Evolutionary conservation across 352 stramenopile species (phyloP).

Genomic region (Halophytophthora polymorphica): DNA sequence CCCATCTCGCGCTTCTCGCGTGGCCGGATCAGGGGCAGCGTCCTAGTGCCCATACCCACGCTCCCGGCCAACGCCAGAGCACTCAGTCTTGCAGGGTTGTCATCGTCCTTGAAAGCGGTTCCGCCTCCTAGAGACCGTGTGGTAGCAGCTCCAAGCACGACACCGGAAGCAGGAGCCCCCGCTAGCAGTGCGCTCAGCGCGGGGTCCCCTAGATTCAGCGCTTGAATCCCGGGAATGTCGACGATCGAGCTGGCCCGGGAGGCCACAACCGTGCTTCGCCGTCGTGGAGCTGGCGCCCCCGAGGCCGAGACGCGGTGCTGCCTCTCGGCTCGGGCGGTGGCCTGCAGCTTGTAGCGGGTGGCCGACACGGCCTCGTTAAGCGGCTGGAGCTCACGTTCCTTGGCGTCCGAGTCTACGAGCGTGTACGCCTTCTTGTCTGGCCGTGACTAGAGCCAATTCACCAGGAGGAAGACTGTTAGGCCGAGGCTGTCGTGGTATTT

Average conservation of each 20-base stretch:
- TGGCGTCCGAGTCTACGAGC: slow-evolving; percentile 51
- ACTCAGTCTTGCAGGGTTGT: slow-evolving; percentile 1
- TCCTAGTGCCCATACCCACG: slow-evolving; percentile 32
- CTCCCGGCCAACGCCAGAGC: slow-evolving; percentile 24
- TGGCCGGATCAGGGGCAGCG: slow-evolving; percentile 48
- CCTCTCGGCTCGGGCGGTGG: slow-evolving; percentile 9
- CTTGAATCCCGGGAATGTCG: slow-evolving; percentile 1
- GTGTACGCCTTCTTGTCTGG: slow-evolving; percentile 50
- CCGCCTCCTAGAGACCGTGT: slow-evolving; percentile 9
- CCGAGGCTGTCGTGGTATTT: not conserved
- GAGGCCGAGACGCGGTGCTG: slow-evolving; percentile 2
- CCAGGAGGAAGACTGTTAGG: not conserved
- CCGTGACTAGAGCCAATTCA: slow-evolving; percentile 33
- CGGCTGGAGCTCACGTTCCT: slow-evolving; percentile 39
- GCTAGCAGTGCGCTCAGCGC: slow-evolving; percentile 23
- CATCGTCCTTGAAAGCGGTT: not conserved
- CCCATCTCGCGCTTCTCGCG: slow-evolving; percentile 64
- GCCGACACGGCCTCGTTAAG: slow-evolving; percentile 55
- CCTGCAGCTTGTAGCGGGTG: slow-evolving; percentile 42
- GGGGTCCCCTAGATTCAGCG: slow-evolving; percentile 14
- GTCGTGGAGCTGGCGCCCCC: slow-evolving; percentile 2
- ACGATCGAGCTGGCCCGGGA: slow-evolving; percentile 1
- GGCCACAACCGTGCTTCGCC: slow-evolving; percentile 9
- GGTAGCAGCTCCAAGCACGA: slow-evolving; percentile 2
- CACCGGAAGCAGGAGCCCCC: not conserved